Evolutionary conservation across 2,329 filamentous ascomycete genomes (phyloP).

Genomic region (Talaromyces sp.): DNA sequence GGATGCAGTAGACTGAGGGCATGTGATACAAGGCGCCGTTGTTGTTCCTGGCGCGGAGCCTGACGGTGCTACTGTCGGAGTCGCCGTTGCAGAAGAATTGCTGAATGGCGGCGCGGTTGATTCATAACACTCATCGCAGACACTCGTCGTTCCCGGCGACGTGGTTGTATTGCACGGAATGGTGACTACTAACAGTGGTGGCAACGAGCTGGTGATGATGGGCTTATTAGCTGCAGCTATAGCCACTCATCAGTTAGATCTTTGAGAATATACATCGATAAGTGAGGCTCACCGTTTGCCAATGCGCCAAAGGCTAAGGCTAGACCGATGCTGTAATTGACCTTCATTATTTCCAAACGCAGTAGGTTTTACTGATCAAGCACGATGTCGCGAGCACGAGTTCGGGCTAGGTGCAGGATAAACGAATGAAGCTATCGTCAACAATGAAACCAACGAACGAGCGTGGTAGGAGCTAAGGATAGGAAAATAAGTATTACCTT

Average conservation of each 20-base stretch:
- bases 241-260: neutral
- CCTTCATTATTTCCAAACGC: conserved; percentile 4
- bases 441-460: conserved; percentile 7
- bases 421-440: conserved; percentile 13
- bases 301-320: conserved; percentile 4
- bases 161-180: neutral
- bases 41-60: neutral
- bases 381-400: neutral
- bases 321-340: neutral
- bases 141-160: neutral
- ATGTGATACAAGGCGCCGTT: neutral
- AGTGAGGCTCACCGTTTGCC: neutral
- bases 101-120: neutral
- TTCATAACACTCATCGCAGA: neutral
- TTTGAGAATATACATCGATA: neutral
- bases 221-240: neutral
- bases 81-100: neutral
- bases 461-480: conserved; percentile 1
- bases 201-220: neutral
- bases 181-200: neutral
- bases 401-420: neutral
- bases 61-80: neutral
- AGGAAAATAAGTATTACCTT: neutral
- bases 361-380: neutral
- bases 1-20: neutral